Evolutionary conservation across 2,329 filamentous ascomycete genomes (phyloP).

Genomic region (Tricladium varicosporioides): DNA sequence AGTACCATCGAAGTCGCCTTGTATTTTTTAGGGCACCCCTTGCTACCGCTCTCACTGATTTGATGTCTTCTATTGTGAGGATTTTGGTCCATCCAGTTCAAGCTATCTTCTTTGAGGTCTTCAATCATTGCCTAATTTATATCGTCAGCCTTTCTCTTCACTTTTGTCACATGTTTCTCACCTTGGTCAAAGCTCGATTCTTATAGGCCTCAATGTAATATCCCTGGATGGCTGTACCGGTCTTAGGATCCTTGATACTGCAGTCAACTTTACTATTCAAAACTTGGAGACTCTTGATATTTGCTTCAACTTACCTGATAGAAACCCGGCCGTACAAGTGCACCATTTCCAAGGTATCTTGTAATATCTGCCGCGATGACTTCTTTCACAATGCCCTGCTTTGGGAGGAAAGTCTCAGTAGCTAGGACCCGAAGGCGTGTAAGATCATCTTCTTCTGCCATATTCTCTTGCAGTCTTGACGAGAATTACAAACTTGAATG

Average conservation of each 20-base stretch:
- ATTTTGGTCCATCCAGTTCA: background rate
- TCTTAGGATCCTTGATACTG: background rate
- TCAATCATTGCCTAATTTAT: background rate
- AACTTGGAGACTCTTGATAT: background rate
- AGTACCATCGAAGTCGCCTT: too few species aligned
- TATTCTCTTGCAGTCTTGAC: background rate
- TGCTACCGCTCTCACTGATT: too few species aligned
- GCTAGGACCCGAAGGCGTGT: background rate
- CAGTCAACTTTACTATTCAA: background rate
- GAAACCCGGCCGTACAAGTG: slow-evolving; percentile 68
- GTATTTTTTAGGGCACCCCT: too few species aligned
- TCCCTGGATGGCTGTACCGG: background rate
- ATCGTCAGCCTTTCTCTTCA: background rate
- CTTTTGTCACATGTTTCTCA: background rate
- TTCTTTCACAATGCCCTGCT: slow-evolving; percentile 75
- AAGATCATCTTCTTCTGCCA: background rate
- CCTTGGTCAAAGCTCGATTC: background rate
- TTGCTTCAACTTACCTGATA: slow-evolving; percentile 66
- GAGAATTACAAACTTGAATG: background rate
- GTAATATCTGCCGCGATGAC: slow-evolving; percentile 80
- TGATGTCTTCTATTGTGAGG: background rate
- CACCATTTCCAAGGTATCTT: slow-evolving; percentile 77
- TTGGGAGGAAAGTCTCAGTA: slow-evolving; percentile 57
- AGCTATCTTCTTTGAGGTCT: background rate
- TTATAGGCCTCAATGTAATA: background rate